A percentile compares a stretch with the other conserved stretches of the same genome.
Conservation (phyloP, 257 asterid genomes). For the Misopates orontium region DNA sequence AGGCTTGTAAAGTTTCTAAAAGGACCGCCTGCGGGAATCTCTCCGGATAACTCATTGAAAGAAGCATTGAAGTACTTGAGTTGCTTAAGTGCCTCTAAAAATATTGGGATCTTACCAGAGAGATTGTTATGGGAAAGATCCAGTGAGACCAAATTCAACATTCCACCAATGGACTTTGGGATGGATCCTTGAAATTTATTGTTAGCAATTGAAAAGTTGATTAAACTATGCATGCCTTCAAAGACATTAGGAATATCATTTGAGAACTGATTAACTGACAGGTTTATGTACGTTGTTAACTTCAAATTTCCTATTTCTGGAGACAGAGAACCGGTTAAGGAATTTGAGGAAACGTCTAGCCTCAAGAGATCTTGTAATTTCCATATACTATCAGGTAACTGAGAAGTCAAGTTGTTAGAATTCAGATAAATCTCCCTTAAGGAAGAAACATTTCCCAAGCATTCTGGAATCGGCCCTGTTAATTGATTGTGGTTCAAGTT, state of each 20-base stretch:
- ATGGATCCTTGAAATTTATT: conserved; percentile 13
- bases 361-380: neutral
- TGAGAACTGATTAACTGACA: conserved; percentile 4
- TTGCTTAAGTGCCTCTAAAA: too few species aligned
- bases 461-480: conserved; percentile 2
- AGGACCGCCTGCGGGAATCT: too few species aligned
- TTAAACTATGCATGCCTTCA: neutral
- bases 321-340: conserved; percentile 2
- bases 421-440: neutral
- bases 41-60: too few species aligned
- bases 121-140: too few species aligned
- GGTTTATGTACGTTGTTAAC: neutral
- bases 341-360: conserved; percentile 9
- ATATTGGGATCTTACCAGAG: too few species aligned
- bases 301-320: neutral
- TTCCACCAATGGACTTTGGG: conserved; percentile 1
- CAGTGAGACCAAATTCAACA: conserved; percentile 22
- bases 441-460: conserved; percentile 19
- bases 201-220: neutral
- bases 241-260: too few species aligned
- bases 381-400: conserved; percentile 22
- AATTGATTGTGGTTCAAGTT: too few species aligned
- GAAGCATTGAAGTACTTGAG: too few species aligned
- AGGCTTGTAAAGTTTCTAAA: too few species aligned
- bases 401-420: conserved; percentile 3